A percentile compares a stretch with the other conserved stretches of the same genome.
Conservation (phyloP, 75 land plant species). For the Chamaecyparis obtusa region DNA sequence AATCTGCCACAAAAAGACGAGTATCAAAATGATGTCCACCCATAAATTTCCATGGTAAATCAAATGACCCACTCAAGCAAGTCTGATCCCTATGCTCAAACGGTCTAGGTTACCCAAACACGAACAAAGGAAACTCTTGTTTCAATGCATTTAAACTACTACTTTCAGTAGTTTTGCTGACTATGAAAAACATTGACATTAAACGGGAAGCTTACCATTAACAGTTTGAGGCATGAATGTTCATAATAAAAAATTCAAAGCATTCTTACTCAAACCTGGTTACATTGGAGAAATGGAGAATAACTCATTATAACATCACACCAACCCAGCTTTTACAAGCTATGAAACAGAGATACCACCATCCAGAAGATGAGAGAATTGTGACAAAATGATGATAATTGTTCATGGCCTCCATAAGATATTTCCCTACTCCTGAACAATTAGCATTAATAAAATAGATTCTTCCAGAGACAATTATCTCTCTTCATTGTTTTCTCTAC, state of each 20-base stretch:
- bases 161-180: neutral
- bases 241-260: neutral
- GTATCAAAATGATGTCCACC: neutral
- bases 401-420: neutral
- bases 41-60: neutral
- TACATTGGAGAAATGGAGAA: neutral
- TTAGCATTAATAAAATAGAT: neutral
- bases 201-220: neutral
- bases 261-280: neutral
- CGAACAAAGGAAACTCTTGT: neutral
- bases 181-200: neutral
- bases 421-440: neutral
- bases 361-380: slow-evolving; percentile 5
- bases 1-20: neutral
- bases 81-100: neutral
- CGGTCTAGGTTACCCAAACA: neutral
- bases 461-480: neutral
- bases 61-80: neutral
- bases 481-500: slow-evolving; percentile 9
- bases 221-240: neutral
- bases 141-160: neutral
- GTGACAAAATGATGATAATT: neutral
- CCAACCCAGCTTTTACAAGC: neutral
- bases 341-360: neutral
- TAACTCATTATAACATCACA: neutral